Percentiles rank a stretch among this genome's conserved stretches.
Conservation (phyloP, 305 asterid genomes). For the Fraxinus xanthoxyloides region DNA sequence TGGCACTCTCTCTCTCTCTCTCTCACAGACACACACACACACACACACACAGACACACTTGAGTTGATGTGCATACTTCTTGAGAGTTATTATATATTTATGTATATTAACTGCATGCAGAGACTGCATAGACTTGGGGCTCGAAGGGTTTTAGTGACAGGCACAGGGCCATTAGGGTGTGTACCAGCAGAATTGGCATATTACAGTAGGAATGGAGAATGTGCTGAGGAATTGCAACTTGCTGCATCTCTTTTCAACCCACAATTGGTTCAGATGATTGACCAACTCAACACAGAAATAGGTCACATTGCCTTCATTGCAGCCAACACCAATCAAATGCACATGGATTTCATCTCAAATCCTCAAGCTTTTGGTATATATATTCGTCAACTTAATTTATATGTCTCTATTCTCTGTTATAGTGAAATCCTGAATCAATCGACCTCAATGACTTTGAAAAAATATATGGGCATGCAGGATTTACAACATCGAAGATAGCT, state of each 20-base stretch:
- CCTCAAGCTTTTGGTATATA: conserved; percentile 37
- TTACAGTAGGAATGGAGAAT: conserved; percentile 36
- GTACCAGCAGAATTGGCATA: conserved; percentile 45
- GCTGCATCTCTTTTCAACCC: conserved; percentile 45
- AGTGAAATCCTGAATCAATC: background rate
- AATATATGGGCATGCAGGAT: conserved; percentile 14
- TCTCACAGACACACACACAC: too few relatives aligned
- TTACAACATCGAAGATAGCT: conserved; percentile 28
- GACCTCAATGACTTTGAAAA: background rate
- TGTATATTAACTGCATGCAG: conserved; percentile 17
- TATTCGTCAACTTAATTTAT: background rate
- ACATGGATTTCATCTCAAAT: conserved; percentile 35
- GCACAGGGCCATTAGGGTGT: conserved; percentile 56
- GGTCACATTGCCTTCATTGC: conserved; percentile 32
- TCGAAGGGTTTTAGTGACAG: conserved; percentile 40
- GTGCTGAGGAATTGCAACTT: conserved; percentile 28
- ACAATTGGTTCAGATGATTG: conserved; percentile 24
- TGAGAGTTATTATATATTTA: background rate
- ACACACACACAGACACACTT: background rate
- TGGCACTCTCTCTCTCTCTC: too few relatives aligned
- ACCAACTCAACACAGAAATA: conserved; percentile 25
- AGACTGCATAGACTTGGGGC: conserved; percentile 36
- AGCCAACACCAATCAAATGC: conserved; percentile 30
- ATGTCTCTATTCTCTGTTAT: too few relatives aligned
- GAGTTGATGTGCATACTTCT: background rate